phyloP scores from a whole-genome alignment of 2,329 filamentous ascomycete genomes.

The Cercospora sp. region DNA sequence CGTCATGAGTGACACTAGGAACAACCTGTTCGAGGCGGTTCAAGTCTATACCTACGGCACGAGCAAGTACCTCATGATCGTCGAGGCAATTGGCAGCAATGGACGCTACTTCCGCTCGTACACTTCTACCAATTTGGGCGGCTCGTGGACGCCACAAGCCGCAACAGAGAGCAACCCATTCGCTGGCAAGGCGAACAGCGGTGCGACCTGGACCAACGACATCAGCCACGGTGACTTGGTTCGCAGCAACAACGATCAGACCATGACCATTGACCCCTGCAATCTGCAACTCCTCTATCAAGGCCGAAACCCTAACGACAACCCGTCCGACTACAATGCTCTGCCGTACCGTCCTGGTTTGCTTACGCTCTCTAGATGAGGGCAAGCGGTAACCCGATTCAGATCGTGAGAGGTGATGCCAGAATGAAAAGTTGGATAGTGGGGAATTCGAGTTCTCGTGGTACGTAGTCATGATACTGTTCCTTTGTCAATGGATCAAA shows the following conservation, averaged over 20 bases:
- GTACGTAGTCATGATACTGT: background rate
- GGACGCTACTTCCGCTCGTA: slow-evolving; percentile 68
- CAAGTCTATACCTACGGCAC: slow-evolving; percentile 64
- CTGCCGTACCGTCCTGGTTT: slow-evolving; percentile 59
- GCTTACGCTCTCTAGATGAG: slow-evolving; percentile 47
- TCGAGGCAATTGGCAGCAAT: slow-evolving; percentile 59
- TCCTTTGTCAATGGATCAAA: background rate
- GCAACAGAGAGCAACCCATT: slow-evolving; percentile 59
- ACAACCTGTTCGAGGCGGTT: slow-evolving; percentile 66
- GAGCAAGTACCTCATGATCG: slow-evolving; percentile 65
- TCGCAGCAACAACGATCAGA: slow-evolving; percentile 60
- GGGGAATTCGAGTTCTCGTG: background rate
- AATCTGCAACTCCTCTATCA: slow-evolving; percentile 67
- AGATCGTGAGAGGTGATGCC: background rate
- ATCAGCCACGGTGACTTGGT: slow-evolving; percentile 67
- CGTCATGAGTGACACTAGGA: slow-evolving; percentile 54
- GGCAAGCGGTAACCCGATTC: background rate
- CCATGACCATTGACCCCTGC: slow-evolving; percentile 60
- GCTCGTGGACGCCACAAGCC: slow-evolving; percentile 61
- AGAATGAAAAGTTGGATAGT: background rate
- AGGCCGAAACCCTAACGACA: slow-evolving; percentile 43
- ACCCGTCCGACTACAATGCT: slow-evolving; percentile 52
- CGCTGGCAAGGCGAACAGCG: slow-evolving; percentile 66
- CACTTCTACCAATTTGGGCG: slow-evolving; percentile 58
- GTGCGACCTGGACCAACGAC: slow-evolving; percentile 65